A percentile compares a stretch with the other conserved stretches of the same genome.
These are phyloP conservation scores for Phascolomyces articulosus DNA, from an alignment of 371 early-diverging fungal genomes.

Conservation along the genomic window DNA sequence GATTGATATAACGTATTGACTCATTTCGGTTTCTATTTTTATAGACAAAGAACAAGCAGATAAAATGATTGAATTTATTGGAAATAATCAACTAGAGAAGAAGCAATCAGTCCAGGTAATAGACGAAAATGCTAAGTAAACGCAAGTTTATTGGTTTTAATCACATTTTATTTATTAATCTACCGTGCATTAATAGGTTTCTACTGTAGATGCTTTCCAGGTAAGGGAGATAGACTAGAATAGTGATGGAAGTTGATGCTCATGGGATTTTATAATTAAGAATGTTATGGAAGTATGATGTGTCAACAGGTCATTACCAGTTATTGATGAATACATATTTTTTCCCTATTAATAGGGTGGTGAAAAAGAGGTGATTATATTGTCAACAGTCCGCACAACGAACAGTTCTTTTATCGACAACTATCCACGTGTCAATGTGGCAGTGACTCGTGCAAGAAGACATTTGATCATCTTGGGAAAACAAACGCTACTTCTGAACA, in stretches of 20 bases:
- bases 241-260: too few relatives aligned
- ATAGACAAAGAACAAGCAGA: constrained; percentile 76
- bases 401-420: constrained; percentile 61
- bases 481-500: constrained; percentile 27
- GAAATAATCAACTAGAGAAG: constrained; percentile 11
- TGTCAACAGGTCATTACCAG: too few relatives aligned
- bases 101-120: constrained; percentile 35
- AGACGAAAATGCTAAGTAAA: too few relatives aligned
- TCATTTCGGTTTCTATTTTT: background rate
- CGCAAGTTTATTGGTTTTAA: too few relatives aligned
- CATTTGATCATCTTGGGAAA: constrained; percentile 71
- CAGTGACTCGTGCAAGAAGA: constrained; percentile 62
- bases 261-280: too few relatives aligned
- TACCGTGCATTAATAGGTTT: constrained; percentile 41
- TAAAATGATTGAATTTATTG: constrained; percentile 39
- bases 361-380: constrained; percentile 80
- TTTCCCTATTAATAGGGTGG: constrained; percentile 60
- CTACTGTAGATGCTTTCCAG: constrained; percentile 88
- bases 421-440: constrained; percentile 61
- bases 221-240: too few relatives aligned
- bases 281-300: too few relatives aligned
- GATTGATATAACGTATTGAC: too few relatives aligned
- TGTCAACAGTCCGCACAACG: constrained; percentile 74
- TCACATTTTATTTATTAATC: too few relatives aligned
- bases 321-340: too few relatives aligned